Conservation (phyloP, 257 asterid genomes). For the Ocimum tenuiflorum region DNA sequence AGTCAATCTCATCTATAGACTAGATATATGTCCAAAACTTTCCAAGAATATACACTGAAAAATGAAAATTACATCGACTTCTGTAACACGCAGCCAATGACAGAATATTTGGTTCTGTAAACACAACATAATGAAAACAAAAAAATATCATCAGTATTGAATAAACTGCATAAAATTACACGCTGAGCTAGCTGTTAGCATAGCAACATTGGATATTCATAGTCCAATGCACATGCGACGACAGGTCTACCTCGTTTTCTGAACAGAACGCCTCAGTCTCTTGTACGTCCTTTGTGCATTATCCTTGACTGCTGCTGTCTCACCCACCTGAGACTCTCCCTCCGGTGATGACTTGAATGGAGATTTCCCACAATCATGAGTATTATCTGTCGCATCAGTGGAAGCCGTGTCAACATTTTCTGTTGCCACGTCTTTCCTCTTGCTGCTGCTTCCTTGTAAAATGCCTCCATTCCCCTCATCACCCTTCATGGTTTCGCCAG, state of each 20-base stretch:
- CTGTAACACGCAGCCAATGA: neutral
- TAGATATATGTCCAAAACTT: neutral
- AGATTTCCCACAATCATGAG: conserved; percentile 17
- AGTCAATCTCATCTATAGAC: neutral
- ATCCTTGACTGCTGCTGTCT: conserved; percentile 24
- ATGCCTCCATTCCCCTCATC: conserved; percentile 10
- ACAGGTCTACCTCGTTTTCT: conserved; percentile 11
- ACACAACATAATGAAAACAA: neutral
- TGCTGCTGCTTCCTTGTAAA: conserved; percentile 17
- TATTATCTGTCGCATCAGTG: conserved; percentile 4
- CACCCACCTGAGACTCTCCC: conserved; percentile 15
- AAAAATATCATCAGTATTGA: neutral
- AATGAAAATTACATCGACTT: neutral
- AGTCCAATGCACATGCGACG: neutral
- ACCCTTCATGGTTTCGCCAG: conserved; percentile 20
- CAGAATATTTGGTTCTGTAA: neutral
- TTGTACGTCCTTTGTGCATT: conserved; percentile 38
- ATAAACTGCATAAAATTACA: neutral
- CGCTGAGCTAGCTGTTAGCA: too few relatives aligned
- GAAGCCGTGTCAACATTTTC: conserved; percentile 15
- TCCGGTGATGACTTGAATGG: conserved; percentile 17
- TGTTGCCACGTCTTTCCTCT: conserved; percentile 25
- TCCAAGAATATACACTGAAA: neutral
- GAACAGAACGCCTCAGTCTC: conserved; percentile 37
- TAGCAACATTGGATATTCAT: too few relatives aligned